Evolutionary conservation across 2,329 filamentous ascomycete genomes (phyloP).

Genomic region (Epichloe elymi): DNA sequence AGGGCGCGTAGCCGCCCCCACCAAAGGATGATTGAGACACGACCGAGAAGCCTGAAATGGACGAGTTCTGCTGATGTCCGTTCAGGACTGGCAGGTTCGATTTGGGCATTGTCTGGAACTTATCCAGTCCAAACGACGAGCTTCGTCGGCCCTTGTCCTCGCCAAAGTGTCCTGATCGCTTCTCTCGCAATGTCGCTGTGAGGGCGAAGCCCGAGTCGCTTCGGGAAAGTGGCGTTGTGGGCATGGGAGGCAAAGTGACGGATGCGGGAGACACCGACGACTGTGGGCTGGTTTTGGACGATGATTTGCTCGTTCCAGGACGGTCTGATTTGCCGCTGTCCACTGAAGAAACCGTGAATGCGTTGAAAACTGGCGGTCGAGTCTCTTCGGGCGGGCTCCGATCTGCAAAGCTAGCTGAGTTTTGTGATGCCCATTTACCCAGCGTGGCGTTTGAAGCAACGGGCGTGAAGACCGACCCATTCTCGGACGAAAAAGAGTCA

Average conservation of each 20-base stretch:
- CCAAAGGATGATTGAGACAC: constrained; percentile 58
- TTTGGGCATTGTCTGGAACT: constrained; percentile 51
- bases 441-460: constrained; percentile 58
- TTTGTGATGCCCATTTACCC: constrained; percentile 77
- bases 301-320: constrained; percentile 62
- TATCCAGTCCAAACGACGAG: constrained; percentile 80
- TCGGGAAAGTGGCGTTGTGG: constrained; percentile 67
- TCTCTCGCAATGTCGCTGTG: constrained; percentile 77
- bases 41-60: constrained; percentile 45
- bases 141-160: constrained; percentile 71
- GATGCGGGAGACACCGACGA: constrained; percentile 65
- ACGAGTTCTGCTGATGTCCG: constrained; percentile 46
- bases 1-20: constrained; percentile 58
- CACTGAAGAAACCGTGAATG: constrained; percentile 65
- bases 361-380: constrained; percentile 71
- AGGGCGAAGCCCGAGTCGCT: constrained; percentile 87
- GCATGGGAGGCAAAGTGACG: constrained; percentile 61
- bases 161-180: constrained; percentile 82
- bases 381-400: constrained; percentile 36
- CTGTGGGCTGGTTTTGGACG: constrained; percentile 46
- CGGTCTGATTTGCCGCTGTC: constrained; percentile 57
- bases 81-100: constrained; percentile 64
- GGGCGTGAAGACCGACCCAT: constrained; percentile 63
- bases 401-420: constrained; percentile 76
- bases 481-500: constrained; percentile 82